A percentile compares a stretch with the other conserved stretches of the same genome.
Evolutionary conservation across 495 filamentous ascomycete species (phyloP).

Genomic region (Penicillium canariense): DNA sequence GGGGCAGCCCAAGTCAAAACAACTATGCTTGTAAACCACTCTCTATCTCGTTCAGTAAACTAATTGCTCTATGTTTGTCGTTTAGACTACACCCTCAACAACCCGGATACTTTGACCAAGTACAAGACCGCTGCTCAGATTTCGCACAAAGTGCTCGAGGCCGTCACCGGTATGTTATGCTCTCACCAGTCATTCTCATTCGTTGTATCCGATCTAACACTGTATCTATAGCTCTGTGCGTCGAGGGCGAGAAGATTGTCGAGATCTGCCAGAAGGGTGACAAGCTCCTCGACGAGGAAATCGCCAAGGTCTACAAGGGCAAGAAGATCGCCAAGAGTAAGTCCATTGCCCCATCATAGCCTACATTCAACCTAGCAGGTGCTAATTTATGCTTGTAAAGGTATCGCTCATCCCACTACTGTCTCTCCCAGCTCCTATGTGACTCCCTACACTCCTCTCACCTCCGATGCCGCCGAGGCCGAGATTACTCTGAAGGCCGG

Average conservation of each 20-base stretch:
- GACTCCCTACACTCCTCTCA: conserved; percentile 93
- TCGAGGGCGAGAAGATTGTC: conserved; percentile 86
- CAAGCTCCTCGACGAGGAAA: conserved; percentile 88
- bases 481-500: conserved; percentile 71
- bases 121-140: conserved; percentile 96
- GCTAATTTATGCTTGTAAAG: conserved; percentile 42
- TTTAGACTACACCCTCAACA: conserved; percentile 89
- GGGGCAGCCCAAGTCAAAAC: background rate
- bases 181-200: background rate
- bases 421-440: conserved; percentile 92
- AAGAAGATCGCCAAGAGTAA: conserved; percentile 92
- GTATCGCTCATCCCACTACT: conserved; percentile 90
- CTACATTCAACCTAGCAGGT: background rate
- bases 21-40: background rate
- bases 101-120: conserved; percentile 97
- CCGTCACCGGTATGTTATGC: conserved; percentile 60
- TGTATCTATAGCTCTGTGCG: conserved; percentile 59
- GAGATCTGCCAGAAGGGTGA: conserved; percentile 93
- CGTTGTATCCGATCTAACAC: conserved; percentile 21
- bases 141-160: conserved; percentile 89
- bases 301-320: conserved; percentile 94
- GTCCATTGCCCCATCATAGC: conserved; percentile 7
- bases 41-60: background rate
- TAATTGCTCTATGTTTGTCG: conserved; percentile 1
- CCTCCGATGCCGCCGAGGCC: conserved; percentile 81